Percentiles rank a stretch among this genome's conserved stretches.
These are phyloP conservation scores for Gardenia jasminoides DNA, from an alignment of 257 asterid species.

Conservation along the genomic window DNA sequence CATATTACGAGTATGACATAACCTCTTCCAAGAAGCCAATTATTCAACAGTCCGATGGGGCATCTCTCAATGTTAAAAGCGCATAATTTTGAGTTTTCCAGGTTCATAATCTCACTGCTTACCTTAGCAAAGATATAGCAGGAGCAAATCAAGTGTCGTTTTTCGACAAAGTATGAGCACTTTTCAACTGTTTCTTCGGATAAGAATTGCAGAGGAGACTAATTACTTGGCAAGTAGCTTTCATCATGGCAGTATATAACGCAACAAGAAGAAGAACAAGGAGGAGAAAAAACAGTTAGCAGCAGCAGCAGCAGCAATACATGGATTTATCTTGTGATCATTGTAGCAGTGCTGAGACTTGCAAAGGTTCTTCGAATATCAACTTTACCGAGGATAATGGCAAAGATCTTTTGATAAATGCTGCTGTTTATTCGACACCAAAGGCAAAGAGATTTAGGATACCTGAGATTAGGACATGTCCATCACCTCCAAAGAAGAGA, in stretches of 20 bases:
- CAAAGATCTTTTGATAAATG: neutral
- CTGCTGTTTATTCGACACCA: slow-evolving; percentile 38
- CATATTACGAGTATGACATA: slow-evolving; percentile 34
- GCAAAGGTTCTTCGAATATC: neutral
- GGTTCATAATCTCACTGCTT: slow-evolving; percentile 34
- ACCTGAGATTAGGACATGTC: slow-evolving; percentile 38
- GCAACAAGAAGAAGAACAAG: slow-evolving; percentile 6
- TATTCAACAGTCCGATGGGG: slow-evolving; percentile 21
- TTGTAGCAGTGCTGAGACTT: neutral
- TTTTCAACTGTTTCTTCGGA: slow-evolving; percentile 47
- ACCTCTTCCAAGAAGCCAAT: slow-evolving; percentile 16
- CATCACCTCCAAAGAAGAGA: slow-evolving; percentile 61
- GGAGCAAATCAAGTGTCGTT: slow-evolving; percentile 4
- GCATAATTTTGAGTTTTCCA: neutral
- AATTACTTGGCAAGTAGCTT: neutral
- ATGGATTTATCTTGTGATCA: neutral
- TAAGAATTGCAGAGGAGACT: slow-evolving; percentile 4
- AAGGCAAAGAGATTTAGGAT: slow-evolving; percentile 48
- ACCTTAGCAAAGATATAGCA: slow-evolving; percentile 33
- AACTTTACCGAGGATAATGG: neutral
- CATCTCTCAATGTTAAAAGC: too few relatives aligned
- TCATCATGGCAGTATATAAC: neutral
- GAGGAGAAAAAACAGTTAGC: neutral
- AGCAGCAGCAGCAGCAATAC: neutral
- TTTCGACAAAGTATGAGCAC: slow-evolving; percentile 7